phyloP scores from a whole-genome alignment of 352 stramenopile genomes.

The Pythium utonaiense region DNA sequence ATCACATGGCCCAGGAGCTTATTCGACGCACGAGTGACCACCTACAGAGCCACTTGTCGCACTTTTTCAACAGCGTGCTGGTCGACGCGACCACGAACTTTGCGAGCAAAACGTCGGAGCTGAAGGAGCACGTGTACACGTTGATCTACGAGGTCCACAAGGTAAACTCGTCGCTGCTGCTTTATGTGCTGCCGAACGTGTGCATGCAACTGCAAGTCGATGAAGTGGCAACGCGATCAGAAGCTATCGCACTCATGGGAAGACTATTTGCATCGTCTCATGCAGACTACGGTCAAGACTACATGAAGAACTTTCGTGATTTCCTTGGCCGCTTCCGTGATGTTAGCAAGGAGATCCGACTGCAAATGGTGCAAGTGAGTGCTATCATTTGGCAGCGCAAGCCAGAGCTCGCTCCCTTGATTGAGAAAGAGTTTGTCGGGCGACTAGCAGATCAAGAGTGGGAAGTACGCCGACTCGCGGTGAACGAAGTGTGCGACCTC shows the following conservation, averaged over 20 bases:
- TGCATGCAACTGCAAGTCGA: constrained; percentile 86
- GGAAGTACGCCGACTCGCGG: constrained; percentile 73
- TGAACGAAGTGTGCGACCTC: constrained; percentile 83
- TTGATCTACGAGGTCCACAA: constrained; percentile 85
- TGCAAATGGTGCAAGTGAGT: constrained; percentile 78
- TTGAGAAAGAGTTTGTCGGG: constrained; percentile 74
- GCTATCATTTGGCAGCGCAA: constrained; percentile 76
- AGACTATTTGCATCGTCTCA: constrained; percentile 75
- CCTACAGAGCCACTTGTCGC: constrained; percentile 60
- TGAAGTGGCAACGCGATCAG: constrained; percentile 73
- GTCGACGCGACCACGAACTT: constrained; percentile 41
- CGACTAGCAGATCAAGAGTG: constrained; percentile 78
- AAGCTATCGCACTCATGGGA: constrained; percentile 72
- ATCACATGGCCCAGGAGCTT: constrained; percentile 67
- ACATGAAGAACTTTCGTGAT: constrained; percentile 82
- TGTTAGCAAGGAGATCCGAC: constrained; percentile 81
- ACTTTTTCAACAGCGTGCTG: constrained; percentile 82
- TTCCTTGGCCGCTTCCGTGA: constrained; percentile 85
- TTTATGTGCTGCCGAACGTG: constrained; percentile 85
- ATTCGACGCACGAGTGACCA: constrained; percentile 67
- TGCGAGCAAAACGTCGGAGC: constrained; percentile 35
- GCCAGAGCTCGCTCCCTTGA: constrained; percentile 39
- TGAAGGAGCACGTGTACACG: constrained; percentile 81
- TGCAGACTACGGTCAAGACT: constrained; percentile 69
- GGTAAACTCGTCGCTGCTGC: constrained; percentile 62